Evolutionary conservation across 2,329 filamentous ascomycete species (phyloP).

Genomic region (Colletotrichum sidae): DNA sequence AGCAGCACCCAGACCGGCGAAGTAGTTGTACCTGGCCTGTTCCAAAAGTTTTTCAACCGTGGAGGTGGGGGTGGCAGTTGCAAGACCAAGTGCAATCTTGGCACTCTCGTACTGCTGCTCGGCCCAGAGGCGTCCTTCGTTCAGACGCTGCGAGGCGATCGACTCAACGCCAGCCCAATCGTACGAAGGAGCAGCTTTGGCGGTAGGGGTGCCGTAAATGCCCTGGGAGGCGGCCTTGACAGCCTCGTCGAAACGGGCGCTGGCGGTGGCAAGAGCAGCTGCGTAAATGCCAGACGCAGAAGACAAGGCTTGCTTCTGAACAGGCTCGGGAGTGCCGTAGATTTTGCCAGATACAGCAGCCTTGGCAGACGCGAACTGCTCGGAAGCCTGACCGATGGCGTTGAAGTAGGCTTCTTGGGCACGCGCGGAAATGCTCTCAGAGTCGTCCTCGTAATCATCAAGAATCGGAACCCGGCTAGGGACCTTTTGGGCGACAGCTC

Average conservation of each 20-base stretch:
- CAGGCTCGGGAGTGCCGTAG: slow-evolving; percentile 70
- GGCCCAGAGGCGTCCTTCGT: slow-evolving; percentile 77
- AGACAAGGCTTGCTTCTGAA: slow-evolving; percentile 74
- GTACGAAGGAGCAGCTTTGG: slow-evolving; percentile 52
- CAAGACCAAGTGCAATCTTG: slow-evolving; percentile 72
- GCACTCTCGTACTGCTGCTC: slow-evolving; percentile 77
- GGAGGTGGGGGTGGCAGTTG: slow-evolving; percentile 68
- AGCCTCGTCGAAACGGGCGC: slow-evolving; percentile 66
- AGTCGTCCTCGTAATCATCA: slow-evolving; percentile 55
- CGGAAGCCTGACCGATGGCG: slow-evolving; percentile 74
- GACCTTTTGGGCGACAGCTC: slow-evolving; percentile 63
- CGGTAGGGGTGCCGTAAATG: slow-evolving; percentile 60
- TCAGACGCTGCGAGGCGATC: slow-evolving; percentile 76
- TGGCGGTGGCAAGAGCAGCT: slow-evolving; percentile 71
- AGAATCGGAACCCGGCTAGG: slow-evolving; percentile 61
- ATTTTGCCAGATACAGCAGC: slow-evolving; percentile 75
- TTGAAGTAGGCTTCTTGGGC: slow-evolving; percentile 71
- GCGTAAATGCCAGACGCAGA: slow-evolving; percentile 78
- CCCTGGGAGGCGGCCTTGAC: slow-evolving; percentile 64
- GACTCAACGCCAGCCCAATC: slow-evolving; percentile 67
- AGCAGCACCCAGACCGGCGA: slow-evolving; percentile 81
- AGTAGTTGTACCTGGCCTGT: slow-evolving; percentile 76
- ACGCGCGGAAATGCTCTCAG: slow-evolving; percentile 54
- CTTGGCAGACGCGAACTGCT: slow-evolving; percentile 75
- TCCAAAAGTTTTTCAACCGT: slow-evolving; percentile 68